Conservation (phyloP, 495 filamentous ascomycete species). For the Cercophora scortea region DNA sequence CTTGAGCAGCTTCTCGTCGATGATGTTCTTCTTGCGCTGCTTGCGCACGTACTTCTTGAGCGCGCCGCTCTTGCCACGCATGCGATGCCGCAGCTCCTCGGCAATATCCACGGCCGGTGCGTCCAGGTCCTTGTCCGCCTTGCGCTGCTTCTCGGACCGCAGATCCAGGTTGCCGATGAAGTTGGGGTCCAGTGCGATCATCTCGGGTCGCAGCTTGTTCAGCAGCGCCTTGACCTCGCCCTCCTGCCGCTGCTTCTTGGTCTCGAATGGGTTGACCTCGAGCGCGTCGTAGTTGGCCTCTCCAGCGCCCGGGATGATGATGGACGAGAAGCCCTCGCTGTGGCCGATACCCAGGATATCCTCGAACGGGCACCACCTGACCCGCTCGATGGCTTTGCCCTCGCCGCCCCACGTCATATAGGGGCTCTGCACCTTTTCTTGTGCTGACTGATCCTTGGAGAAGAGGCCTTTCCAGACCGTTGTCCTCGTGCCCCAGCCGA, state of each 20-base stretch:
- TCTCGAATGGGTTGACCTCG: constrained; percentile 96
- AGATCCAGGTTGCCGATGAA: constrained; percentile 82
- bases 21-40: constrained; percentile 80
- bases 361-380: constrained; percentile 91
- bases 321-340: constrained; percentile 75
- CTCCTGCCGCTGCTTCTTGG: constrained; percentile 84
- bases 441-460: constrained; percentile 53
- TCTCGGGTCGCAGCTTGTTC: constrained; percentile 91
- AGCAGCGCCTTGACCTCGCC: constrained; percentile 81
- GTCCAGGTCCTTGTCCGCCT: constrained; percentile 69
- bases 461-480: constrained; percentile 88
- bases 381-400: constrained; percentile 68
- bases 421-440: constrained; percentile 74
- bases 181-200: constrained; percentile 90
- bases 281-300: constrained; percentile 95
- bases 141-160: constrained; percentile 61
- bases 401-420: constrained; percentile 94
- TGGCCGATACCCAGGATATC: constrained; percentile 84
- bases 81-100: constrained; percentile 59
- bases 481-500: constrained; percentile 85
- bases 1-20: constrained; percentile 76
- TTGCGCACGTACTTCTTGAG: constrained; percentile 82
- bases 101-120: constrained; percentile 62
- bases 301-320: constrained; percentile 87
- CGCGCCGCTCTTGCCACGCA: constrained; percentile 85